Evolutionary conservation across 768 basidiomycete genomes (phyloP).

Genomic region (Russula sp.): DNA sequence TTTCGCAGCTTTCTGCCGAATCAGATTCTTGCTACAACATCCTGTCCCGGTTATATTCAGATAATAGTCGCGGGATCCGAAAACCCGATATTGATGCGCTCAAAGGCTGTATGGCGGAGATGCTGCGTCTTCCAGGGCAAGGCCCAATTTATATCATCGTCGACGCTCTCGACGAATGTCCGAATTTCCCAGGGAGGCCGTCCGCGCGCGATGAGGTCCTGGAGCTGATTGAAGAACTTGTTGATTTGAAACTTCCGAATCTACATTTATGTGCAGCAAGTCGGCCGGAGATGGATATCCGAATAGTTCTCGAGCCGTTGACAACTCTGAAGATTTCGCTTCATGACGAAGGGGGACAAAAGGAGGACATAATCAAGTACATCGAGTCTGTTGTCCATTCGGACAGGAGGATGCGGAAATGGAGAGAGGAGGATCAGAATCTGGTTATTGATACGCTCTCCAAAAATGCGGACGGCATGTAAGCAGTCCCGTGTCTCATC

Average conservation of each 20-base stretch:
- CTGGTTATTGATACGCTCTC: conserved; percentile 2
- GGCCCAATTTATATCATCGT: not conserved
- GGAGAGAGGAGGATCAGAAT: not conserved
- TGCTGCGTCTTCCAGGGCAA: conserved; percentile 4
- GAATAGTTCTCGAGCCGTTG: not conserved
- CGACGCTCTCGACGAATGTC: conserved; percentile 18
- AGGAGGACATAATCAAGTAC: conserved; percentile 2
- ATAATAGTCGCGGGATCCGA: not conserved
- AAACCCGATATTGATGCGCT: not conserved
- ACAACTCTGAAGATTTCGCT: conserved; percentile 1
- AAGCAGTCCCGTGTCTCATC: not conserved
- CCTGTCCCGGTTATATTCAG: not conserved
- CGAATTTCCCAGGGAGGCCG: conserved; percentile 2
- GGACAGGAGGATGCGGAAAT: conserved; percentile 12
- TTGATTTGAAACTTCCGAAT: not conserved
- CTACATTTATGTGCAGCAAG: conserved; percentile 12
- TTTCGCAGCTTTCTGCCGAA: not conserved
- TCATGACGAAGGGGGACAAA: conserved; percentile 8
- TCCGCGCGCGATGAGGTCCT: conserved; percentile 11
- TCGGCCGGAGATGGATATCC: conserved; percentile 15
- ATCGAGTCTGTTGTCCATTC: not conserved
- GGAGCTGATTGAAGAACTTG: not conserved
- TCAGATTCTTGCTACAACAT: not conserved
- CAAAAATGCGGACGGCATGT: conserved; percentile 16
- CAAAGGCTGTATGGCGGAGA: not conserved